Base-by-base conservation (phyloP, 805 yeast genomes). In the Metschnikowia similis region DNA sequence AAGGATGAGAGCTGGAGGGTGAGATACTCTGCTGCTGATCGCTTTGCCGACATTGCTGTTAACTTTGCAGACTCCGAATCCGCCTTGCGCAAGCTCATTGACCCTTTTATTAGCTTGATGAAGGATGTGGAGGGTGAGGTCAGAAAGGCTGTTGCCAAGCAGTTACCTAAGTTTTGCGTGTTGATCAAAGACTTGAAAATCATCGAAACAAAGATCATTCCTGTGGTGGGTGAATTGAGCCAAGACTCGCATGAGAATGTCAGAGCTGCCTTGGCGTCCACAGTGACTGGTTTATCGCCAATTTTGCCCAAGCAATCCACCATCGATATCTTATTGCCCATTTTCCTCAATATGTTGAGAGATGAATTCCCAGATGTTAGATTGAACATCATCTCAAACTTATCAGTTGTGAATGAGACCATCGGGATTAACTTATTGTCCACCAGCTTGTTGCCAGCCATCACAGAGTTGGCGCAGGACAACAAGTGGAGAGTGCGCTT, bases 311-410 rank as follows among this genome's bases (percentile, higher is more conserved):
- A 86, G 64, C 92, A 91, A 50, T 75, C 84, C 45, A 91, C 97
- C 41, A 85, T 86, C 56, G 87, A 89, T 55, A 80, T 83, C 60
- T 73, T 94, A 51, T 75, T 94, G 59, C 99, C 98, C 39, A 84
- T 91, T 39, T 87, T 92, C 63, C 76, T 94, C 63, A 85, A 83
- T 58, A 94, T 94, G 99, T 77, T 94, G 59, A 92, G 89, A 66
- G 99, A 94, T 69, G 98, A 92, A 64, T 91, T 83, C 69, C 96
- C 97, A 39, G 99, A 94, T 58, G 99, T 94, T 42, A 82, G 98
- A 60, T 79, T 94, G 55, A 94, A 92, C 69, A 90, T 94, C 58
- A 94, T 94, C 56, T 88, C 96, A 29, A 90, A 91, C 67, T 79
- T 94, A 54, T 91, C 92, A 56, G 83, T 86, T 38, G 97, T 94